These are phyloP conservation scores for Grosmannia huntii DNA, from an alignment of 2,329 filamentous ascomycete genomes.

Conservation along the genomic window DNA sequence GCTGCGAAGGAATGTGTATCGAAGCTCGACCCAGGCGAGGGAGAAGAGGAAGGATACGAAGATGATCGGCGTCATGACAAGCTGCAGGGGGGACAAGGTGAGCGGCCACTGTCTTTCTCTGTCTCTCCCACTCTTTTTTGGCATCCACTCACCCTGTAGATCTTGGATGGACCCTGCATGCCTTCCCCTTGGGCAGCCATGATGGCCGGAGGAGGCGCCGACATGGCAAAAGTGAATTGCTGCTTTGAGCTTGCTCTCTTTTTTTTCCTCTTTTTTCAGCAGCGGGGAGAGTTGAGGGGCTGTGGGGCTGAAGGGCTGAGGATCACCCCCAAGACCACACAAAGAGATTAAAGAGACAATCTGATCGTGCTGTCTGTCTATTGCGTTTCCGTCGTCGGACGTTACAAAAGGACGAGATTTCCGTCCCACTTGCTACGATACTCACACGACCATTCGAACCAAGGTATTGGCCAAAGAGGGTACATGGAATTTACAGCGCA, in stretches of 20 bases:
- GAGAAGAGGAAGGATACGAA: slow-evolving; percentile 54
- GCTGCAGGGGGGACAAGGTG: slow-evolving; percentile 15
- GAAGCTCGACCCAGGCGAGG: slow-evolving; percentile 48
- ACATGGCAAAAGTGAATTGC: not conserved
- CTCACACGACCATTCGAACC: too few relatives aligned
- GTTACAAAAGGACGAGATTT: too few relatives aligned
- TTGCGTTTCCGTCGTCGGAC: too few relatives aligned
- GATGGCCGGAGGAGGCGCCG: slow-evolving; percentile 1
- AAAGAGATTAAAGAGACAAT: too few relatives aligned
- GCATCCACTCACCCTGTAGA: slow-evolving; percentile 7
- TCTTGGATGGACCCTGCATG: not conserved
- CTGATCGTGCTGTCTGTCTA: too few relatives aligned
- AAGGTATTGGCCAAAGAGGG: too few relatives aligned
- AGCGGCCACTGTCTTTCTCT: not conserved
- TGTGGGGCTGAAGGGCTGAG: not conserved
- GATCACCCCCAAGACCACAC: too few relatives aligned
- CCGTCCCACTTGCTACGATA: too few relatives aligned
- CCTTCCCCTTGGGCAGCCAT: not conserved
- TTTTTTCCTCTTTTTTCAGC: not conserved
- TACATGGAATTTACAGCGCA: not conserved
- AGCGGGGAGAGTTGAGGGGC: not conserved
- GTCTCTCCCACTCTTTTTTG: not conserved
- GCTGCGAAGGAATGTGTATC: slow-evolving; percentile 37
- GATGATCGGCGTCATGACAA: slow-evolving; percentile 48
- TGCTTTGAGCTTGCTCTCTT: not conserved